A percentile compares a stretch with the other conserved stretches of the same genome.
Conservation (phyloP, 2,329 filamentous ascomycete species). For the Exophiala calicioides region DNA sequence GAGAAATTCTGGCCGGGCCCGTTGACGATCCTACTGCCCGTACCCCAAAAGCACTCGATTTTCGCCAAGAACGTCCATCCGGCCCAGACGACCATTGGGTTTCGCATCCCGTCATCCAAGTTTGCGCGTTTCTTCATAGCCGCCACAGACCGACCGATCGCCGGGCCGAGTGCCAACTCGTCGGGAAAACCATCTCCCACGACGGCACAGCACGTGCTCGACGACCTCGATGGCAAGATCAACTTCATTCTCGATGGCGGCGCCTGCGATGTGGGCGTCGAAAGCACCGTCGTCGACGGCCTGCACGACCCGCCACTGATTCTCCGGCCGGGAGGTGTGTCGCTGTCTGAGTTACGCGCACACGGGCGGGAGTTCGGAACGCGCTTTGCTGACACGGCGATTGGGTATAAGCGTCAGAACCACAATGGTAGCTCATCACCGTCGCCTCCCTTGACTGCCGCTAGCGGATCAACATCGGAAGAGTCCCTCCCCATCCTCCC, state of each 20-base stretch:
- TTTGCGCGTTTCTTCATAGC: slow-evolving; percentile 88
- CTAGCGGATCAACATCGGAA: not conserved
- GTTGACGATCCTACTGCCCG: slow-evolving; percentile 83
- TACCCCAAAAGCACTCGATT: slow-evolving; percentile 62
- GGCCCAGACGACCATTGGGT: slow-evolving; percentile 79
- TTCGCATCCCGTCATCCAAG: slow-evolving; percentile 80
- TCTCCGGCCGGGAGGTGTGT: slow-evolving; percentile 81
- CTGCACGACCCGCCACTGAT: slow-evolving; percentile 78
- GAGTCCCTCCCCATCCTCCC: slow-evolving; percentile 2
- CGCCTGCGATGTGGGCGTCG: slow-evolving; percentile 81
- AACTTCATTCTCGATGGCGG: slow-evolving; percentile 88
- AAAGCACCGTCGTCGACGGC: slow-evolving; percentile 95
- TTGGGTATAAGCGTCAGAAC: slow-evolving; percentile 64
- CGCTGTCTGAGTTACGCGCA: slow-evolving; percentile 59
- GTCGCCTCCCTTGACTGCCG: slow-evolving; percentile 7
- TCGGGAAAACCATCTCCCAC: slow-evolving; percentile 93
- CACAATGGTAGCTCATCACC: not conserved
- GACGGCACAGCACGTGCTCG: slow-evolving; percentile 80
- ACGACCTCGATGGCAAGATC: slow-evolving; percentile 81
- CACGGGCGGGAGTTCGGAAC: slow-evolving; percentile 71
- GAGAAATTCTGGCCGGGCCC: slow-evolving; percentile 90
- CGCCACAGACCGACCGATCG: slow-evolving; percentile 73
- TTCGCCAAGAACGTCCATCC: slow-evolving; percentile 93
- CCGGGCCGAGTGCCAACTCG: slow-evolving; percentile 90
- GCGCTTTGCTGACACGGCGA: slow-evolving; percentile 71